Evolutionary conservation across 805 yeast genomes (phyloP).

Genomic region (Saccharomycopsis fodiens): DNA sequence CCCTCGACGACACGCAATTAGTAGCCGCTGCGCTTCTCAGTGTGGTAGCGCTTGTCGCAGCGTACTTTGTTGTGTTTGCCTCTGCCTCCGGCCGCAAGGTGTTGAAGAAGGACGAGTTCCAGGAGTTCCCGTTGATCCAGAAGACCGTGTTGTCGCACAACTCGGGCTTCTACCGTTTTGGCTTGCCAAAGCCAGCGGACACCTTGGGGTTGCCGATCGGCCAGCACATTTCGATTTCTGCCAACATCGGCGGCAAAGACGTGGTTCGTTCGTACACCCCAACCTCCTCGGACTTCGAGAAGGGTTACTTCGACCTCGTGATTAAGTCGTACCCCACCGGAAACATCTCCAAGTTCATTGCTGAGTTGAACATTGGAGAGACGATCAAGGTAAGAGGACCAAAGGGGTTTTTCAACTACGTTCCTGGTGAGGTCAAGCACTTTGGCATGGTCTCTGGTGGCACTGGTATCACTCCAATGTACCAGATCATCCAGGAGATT

Average conservation of each 20-base stretch:
- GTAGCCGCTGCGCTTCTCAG: constrained; percentile 15
- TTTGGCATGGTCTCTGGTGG: constrained; percentile 96
- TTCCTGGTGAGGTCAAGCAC: constrained; percentile 65
- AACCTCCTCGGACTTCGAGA: constrained; percentile 67
- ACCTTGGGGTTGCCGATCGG: constrained; percentile 87
- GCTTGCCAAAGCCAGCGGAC: constrained; percentile 66
- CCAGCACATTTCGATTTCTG: constrained; percentile 81
- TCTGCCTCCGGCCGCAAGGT: constrained; percentile 39
- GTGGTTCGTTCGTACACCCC: constrained; percentile 87
- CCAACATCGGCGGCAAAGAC: constrained; percentile 70
- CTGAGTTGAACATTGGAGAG: constrained; percentile 71
- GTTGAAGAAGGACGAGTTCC: constrained; percentile 58
- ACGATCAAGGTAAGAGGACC: constrained; percentile 79
- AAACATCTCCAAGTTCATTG: constrained; percentile 69
- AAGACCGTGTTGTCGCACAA: constrained; percentile 74
- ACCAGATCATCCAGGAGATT: constrained; percentile 80
- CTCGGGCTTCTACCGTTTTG: constrained; percentile 76
- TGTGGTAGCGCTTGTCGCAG: constrained; percentile 20
- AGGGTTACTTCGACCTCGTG: constrained; percentile 78
- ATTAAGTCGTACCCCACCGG: constrained; percentile 84
- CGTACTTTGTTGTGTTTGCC: constrained; percentile 24
- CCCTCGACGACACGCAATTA: constrained; percentile 15
- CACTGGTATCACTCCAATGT: constrained; percentile 95
- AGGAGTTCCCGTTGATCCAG: constrained; percentile 71
- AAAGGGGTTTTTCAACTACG: constrained; percentile 78